These are phyloP conservation scores for Apiotrichum veenhuisii DNA, from an alignment of 1,284 basidiomycete genomes.

Conservation along the genomic window DNA sequence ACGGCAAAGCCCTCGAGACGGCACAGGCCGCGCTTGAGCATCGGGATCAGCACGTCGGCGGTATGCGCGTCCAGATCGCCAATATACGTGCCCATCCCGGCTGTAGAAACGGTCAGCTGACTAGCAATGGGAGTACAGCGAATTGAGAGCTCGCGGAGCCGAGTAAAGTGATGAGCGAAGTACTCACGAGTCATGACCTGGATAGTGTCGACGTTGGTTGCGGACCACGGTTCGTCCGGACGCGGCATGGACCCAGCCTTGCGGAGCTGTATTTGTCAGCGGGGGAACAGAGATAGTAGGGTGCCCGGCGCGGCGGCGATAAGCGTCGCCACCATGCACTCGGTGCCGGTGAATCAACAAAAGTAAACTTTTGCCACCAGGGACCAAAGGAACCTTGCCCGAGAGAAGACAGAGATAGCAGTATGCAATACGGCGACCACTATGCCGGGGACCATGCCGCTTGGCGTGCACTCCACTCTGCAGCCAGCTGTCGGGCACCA, in stretches of 20 bases:
- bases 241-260: conserved; percentile 53
- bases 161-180: not conserved
- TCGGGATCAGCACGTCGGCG: conserved; percentile 69
- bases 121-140: not conserved
- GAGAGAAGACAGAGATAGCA: not conserved
- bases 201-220: conserved; percentile 64
- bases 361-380: conserved; percentile 4
- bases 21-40: conserved; percentile 76
- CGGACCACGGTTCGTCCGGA: conserved; percentile 54
- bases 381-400: not conserved
- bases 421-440: too few species aligned
- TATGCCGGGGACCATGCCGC: too few species aligned
- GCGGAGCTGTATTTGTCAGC: conserved; percentile 29
- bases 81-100: conserved; percentile 58
- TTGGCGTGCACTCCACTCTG: too few species aligned
- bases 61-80: conserved; percentile 81
- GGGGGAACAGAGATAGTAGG: not conserved
- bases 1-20: conserved; percentile 65
- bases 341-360: too few species aligned
- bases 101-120: conserved; percentile 14
- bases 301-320: not conserved
- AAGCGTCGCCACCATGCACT: too few species aligned
- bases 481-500: too few species aligned
- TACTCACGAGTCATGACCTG: conserved; percentile 68
- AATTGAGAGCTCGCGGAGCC: not conserved